Conservation (phyloP, 108 stramenopile species). For the Fragilariopsis cylindrus region DNA sequence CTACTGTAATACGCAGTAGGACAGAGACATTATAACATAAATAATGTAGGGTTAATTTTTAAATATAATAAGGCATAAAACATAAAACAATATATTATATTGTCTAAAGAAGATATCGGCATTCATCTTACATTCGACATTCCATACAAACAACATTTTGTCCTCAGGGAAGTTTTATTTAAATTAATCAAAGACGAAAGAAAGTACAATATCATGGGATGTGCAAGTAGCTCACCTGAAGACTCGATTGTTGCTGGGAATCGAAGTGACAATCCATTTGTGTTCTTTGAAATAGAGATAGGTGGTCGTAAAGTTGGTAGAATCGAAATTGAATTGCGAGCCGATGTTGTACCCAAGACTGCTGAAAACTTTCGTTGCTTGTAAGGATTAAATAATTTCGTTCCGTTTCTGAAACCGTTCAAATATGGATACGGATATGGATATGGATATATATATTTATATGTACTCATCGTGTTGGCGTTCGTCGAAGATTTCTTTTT, state of each 20-base stretch:
- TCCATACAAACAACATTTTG: no score
- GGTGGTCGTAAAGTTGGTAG: conserved; percentile 73
- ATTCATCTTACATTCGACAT: no score
- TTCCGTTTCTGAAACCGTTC: conserved; percentile 1
- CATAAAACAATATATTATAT: no score
- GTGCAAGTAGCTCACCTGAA: conserved; percentile 25
- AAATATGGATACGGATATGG: neutral
- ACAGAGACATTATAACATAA: no score
- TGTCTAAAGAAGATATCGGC: no score
- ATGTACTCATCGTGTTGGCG: neutral
- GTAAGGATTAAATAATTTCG: neutral
- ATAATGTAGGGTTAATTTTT: no score
- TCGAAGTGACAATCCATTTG: conserved; percentile 75
- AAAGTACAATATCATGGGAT: conserved; percentile 15
- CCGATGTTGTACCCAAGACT: conserved; percentile 87
- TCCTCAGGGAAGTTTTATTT: no score
- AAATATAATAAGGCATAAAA: no score
- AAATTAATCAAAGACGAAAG: neutral
- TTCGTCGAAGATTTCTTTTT: neutral
- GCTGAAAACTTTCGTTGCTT: conserved; percentile 88
- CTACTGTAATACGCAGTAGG: no score
- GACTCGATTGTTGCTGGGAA: conserved; percentile 5
- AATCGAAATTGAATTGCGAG: conserved; percentile 82
- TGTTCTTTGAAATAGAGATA: conserved; percentile 96
- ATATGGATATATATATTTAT: neutral